Evolutionary conservation across 2,329 filamentous ascomycete species (phyloP), one percentile per base, ranked within the genome.

Genomic region (Arthroderma sp.): DNA sequence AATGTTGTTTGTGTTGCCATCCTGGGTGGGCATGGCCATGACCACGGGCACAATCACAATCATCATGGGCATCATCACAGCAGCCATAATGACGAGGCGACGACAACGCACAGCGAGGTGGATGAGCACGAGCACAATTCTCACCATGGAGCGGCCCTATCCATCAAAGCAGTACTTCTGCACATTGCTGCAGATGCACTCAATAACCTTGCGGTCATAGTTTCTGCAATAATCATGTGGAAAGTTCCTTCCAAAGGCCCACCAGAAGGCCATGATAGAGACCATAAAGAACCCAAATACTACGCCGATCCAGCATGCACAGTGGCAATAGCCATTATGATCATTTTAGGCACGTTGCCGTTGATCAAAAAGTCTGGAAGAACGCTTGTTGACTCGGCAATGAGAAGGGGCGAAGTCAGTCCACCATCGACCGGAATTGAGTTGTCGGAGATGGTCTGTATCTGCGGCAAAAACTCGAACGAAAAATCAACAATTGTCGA

Each of bases 141-240:
- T 9, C 32, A 34, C 11, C 32, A 34, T 3, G 44, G 42, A 11
- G 28, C 34, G 3, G 39, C 40, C 29, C 47, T 49, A n/a, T 51
- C 49, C 2, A 46, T 51, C 7, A 49, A 47, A 44, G 47, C 49
- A 8, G 81, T 84, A 1, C 56, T 87, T 7, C 62, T 84, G 9
- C 83, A 88, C 54, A 74, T 87, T 28, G 55, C 83, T 2, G 79
- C 81, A 30, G 83, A 88, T 54, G 80, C 81, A 4, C 69, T 82
- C 50, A 87, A 86, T 63, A 88, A 88, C 53, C 60, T 86, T 7
- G 82, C 81, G 6, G 82, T 88, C 47, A 85, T 86, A 40, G 66
- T 80, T 32, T 74, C 81, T 1, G 81, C 80, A 0, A 55, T 80
- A 2, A 68, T 85, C 30, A 81, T 87, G 57, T 85, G 81, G 82